Base-by-base conservation (phyloP, 139 green algal genomes). In the Micromonas pusilla region DNA sequence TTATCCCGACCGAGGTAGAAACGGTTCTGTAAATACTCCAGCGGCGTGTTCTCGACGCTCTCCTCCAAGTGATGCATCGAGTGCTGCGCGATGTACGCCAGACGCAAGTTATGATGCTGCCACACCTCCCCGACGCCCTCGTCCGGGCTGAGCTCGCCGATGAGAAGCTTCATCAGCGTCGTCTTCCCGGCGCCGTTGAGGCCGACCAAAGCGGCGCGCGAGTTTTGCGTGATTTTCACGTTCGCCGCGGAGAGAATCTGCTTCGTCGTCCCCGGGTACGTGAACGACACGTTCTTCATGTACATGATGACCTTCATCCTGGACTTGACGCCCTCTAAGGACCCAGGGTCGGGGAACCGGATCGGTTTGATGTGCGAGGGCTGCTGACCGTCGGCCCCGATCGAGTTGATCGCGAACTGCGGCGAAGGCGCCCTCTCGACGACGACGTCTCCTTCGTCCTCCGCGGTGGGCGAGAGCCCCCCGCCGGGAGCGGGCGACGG, bases 131-230 rank as follows among this genome's bases (percentile, higher is more conserved):
- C 76, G 38, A 85, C 75, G 13, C 74, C 83, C 20, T 89, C 79
- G 20, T 74, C 70, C 0, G 87, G 76, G 3, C 66, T 20, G 13
- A 77, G 28, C 60, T 79, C 79, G 32, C 77, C 77, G 20, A 83
- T 72, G 20, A 85, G 52, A 23, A 85, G 28, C 73, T 85, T 85
- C 74, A 85, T 74, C 25, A 85, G 57, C n/a, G 80, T 85, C 30
- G 80, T 81, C 76, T 85, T 85, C 0, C 80, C 80, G 30, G 80
- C 80, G n/a, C 80, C 80, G 70, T 85, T 85, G 38, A 64, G 21
- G 25, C 80, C 80, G 23, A 82, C 21, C 21, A 85, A 20, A 16
- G 68, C 68, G 5, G 38, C 68, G 60, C 68, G 52, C 19, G 68
- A 75, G 26, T 75, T 62, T 75, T 75, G 68, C 28, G 74, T 74